Evolutionary conservation across 176 grass and related monocot genomes (phyloP), one percentile per base, ranked within the genome.

Genomic region (Oryza meridionalis): DNA sequence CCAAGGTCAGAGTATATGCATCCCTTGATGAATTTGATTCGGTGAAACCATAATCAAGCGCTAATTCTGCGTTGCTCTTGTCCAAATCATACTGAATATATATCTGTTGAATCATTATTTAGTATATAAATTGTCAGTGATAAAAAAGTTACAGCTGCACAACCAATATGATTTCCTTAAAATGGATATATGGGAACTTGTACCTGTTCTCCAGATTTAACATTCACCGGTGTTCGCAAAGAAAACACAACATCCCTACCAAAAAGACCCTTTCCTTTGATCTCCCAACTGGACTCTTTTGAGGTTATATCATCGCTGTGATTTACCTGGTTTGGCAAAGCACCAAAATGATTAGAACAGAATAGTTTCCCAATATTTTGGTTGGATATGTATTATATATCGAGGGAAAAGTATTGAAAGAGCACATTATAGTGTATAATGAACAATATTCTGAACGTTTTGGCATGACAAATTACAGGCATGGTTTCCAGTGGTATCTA

Each of bases 21-120:
- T 99, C 87, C 55, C 93, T 85, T 65, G 75, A 84, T 40, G 88
- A 72, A 69, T 94, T 96, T 71, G 68, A 89, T 83, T 99, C 96
- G 2, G 91, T 67, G 70, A 99, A 84, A 27, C 96, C 91, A 51
- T 99, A 99, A 46, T 99, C 93, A 67, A 96, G 88, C 33, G 93
- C 93, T 75, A 99, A 65, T 84, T 96, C 93, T 65, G 90, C 86
- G 84, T 99, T 99, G 81, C 96, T 99, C 89, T 99, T 99, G 69
- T 88, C 71, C 32, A 88, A 45, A 58, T 96, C 93, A 67, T 94
- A 96, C 64, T 99, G 96, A 76, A 99, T 84, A 78, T 83, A 99
- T 75, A 99, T 88, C 96, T 95, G 89, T 72, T 13, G 78, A 82
- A 22, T 38, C 66, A 83, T 47, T 32, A 37, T 63, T 77, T 76